Evolutionary conservation across 2,329 filamentous ascomycete species (phyloP).

Genomic region (Colletotrichum abscissum): DNA sequence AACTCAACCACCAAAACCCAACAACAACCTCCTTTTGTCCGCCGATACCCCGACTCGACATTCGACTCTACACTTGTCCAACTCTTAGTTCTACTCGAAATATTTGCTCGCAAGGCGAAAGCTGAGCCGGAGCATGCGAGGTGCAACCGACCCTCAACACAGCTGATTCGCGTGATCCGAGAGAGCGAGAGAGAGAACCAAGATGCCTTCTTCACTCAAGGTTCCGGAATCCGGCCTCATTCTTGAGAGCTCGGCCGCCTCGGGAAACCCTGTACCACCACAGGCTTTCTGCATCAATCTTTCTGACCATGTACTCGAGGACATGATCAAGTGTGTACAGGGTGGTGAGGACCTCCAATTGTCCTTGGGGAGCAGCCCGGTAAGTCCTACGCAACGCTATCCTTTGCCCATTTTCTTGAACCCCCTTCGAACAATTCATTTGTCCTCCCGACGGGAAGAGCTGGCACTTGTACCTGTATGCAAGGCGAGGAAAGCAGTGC

Average conservation of each 20-base stretch:
- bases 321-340: slow-evolving; percentile 70
- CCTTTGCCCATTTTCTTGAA: neutral
- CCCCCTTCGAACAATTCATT: slow-evolving; percentile 8
- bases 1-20: slow-evolving; percentile 3
- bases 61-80: neutral
- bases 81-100: neutral
- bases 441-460: slow-evolving; percentile 18
- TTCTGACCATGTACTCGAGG: slow-evolving; percentile 67
- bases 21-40: neutral
- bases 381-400: slow-evolving; percentile 53
- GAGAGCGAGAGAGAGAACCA: slow-evolving; percentile 35
- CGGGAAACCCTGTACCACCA: slow-evolving; percentile 53
- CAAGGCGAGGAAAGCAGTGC: slow-evolving; percentile 19
- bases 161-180: slow-evolving; percentile 23
- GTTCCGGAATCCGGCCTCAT: slow-evolving; percentile 69
- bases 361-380: slow-evolving; percentile 67
- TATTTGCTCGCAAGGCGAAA: neutral
- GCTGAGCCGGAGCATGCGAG: slow-evolving; percentile 29
- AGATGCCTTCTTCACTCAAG: slow-evolving; percentile 62
- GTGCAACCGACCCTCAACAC: slow-evolving; percentile 15
- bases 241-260: slow-evolving; percentile 62
- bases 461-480: slow-evolving; percentile 1
- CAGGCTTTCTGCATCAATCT: slow-evolving; percentile 71
- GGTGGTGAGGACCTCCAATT: slow-evolving; percentile 68
- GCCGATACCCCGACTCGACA: neutral